Conservation (phyloP, 2,329 filamentous ascomycete genomes). For the Alternaria postmessia region DNA sequence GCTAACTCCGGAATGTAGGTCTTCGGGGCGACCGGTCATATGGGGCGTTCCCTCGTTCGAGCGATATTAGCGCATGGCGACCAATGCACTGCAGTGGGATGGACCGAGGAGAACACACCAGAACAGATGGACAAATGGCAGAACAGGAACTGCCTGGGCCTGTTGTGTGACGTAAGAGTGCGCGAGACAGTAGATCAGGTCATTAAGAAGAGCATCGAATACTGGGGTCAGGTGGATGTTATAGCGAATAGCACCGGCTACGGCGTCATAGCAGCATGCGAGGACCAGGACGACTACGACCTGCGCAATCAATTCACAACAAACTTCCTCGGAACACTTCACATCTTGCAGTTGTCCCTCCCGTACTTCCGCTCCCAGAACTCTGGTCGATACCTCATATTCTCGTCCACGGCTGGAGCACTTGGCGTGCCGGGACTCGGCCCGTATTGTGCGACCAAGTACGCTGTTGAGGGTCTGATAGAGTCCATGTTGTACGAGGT, state of each 20-base stretch:
- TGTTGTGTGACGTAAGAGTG: conserved; percentile 90
- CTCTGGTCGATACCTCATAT: conserved; percentile 85
- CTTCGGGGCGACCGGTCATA: conserved; percentile 96
- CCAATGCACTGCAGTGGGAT: conserved; percentile 84
- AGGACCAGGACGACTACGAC: conserved; percentile 96
- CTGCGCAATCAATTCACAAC: conserved; percentile 96
- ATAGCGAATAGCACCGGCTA: conserved; percentile 92
- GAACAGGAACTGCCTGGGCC: conserved; percentile 71
- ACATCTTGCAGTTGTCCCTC: conserved; percentile 88
- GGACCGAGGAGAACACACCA: conserved; percentile 77
- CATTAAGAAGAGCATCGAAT: conserved; percentile 72
- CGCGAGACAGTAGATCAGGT: conserved; percentile 78
- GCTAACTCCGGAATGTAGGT: conserved; percentile 58
- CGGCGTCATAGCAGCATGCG: conserved; percentile 92
- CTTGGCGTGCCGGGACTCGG: conserved; percentile 93
- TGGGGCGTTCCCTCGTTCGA: conserved; percentile 89
- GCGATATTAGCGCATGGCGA: conserved; percentile 82
- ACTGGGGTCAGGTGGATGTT: conserved; percentile 84
- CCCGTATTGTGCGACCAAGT: conserved; percentile 96
- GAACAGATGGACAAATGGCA: conserved; percentile 77
- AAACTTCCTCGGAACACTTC: conserved; percentile 93
- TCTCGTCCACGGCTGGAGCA: conserved; percentile 90
- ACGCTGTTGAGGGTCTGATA: conserved; percentile 93
- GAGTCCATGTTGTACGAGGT: conserved; percentile 98
- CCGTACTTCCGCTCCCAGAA: conserved; percentile 84